phyloP scores from a whole-genome alignment of 2,329 filamentous ascomycete genomes.

The Cladophialophora psammophila region DNA sequence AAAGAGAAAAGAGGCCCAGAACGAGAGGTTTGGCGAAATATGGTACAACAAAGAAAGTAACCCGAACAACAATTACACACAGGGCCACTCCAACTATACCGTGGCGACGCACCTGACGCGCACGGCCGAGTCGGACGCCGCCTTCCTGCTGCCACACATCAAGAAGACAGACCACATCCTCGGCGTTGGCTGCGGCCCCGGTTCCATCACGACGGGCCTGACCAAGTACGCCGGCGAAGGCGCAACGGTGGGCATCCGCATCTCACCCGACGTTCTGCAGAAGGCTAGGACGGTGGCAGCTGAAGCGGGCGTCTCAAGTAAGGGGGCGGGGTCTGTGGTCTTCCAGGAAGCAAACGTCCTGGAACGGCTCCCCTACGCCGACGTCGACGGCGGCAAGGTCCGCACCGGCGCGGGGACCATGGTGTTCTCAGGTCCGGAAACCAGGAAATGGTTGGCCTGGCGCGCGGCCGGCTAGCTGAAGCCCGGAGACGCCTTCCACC shows the following conservation, averaged over 20 bases:
- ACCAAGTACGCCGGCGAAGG: conserved; percentile 52
- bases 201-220: conserved; percentile 57
- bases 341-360: conserved; percentile 49
- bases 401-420: conserved; percentile 44
- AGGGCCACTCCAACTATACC: conserved; percentile 52
- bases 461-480: conserved; percentile 43
- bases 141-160: conserved; percentile 55
- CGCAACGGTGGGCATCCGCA: conserved; percentile 52
- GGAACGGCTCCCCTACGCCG: conserved; percentile 48
- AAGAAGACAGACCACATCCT: conserved; percentile 51
- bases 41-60: conserved; percentile 24
- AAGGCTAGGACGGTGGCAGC: conserved; percentile 42
- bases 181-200: conserved; percentile 60
- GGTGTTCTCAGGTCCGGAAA: conserved; percentile 42
- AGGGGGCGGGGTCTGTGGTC: conserved; percentile 35
- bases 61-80: conserved; percentile 31
- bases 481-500: conserved; percentile 45
- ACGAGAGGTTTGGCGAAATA: background rate
- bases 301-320: conserved; percentile 28
- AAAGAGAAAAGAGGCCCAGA: background rate
- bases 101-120: conserved; percentile 50
- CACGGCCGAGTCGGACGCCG: conserved; percentile 54
- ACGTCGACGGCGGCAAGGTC: conserved; percentile 42
- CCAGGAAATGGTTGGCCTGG: conserved; percentile 43
- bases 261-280: conserved; percentile 45